Base-by-base conservation (phyloP, 2,329 filamentous ascomycete species). In the Paramyrothecium roridum region DNA sequence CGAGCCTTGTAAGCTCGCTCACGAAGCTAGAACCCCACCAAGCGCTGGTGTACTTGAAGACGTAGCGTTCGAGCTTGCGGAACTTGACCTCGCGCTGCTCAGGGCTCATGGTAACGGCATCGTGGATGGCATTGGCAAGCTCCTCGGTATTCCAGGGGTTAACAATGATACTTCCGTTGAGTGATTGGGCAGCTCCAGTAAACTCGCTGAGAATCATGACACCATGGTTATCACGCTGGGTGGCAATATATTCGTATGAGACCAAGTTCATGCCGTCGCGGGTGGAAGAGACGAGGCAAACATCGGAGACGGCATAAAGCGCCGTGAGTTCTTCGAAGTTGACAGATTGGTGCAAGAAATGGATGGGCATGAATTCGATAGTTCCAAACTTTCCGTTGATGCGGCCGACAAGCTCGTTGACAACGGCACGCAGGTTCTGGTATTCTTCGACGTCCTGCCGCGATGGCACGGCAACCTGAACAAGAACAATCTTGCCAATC, bases 111-210 rank as follows among this genome's bases (percentile, higher is more conserved):
- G 93, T 96, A 47, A 98, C 92, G n/a, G 93, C 91, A 62, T 96
- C 92, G 72, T 97, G 90, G 63, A 98, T 93, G 7, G 93, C 91
- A 65, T 92, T 90, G 45, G 93, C 93, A 40, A 98, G 80, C 72
- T 98, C 93, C 69, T 97, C 93, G 0, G 93, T 97, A 71, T 98
- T 98, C 95, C 95, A 99, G 1, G 95, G 95, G 73, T 99, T 99
- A 67, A 98, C 91, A 53, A 98, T 93, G 52, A 98, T 80, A 63
- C 90, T 92, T 57, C 93, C 93, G 63, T 96, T 97, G 56, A 99
- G 81, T 59, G 90, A 95, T 74, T 98, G 95, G 1, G 95, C 93
- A 8, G 95, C 95, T 47, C 95, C 95, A 0, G 95, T 93, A 69
- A 99, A 98, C 71, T 99, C 95, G 50, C 93, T 97, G 33, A 99